Conservation (phyloP, 2,329 filamentous ascomycete species). For the Emydomyces testavorans region DNA sequence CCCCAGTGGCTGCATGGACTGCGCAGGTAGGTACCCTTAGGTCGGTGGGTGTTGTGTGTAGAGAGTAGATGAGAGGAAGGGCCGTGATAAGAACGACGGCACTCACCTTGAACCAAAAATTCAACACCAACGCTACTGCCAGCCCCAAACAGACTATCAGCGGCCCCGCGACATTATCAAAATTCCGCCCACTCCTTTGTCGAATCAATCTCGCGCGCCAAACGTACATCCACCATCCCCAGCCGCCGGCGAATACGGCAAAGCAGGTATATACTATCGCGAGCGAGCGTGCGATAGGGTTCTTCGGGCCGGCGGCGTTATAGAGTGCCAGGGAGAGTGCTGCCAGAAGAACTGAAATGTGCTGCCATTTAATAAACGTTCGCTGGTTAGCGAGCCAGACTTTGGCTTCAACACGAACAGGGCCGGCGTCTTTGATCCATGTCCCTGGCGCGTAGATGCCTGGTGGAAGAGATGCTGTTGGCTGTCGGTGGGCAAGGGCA, state of each 20-base stretch:
- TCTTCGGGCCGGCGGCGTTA: constrained; percentile 66
- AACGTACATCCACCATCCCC: constrained; percentile 79
- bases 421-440: constrained; percentile 91
- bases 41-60: too few species aligned
- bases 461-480: constrained; percentile 53
- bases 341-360: constrained; percentile 79
- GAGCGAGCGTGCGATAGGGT: constrained; percentile 62
- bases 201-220: constrained; percentile 66
- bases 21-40: too few species aligned
- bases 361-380: constrained; percentile 98
- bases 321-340: constrained; percentile 74
- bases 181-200: constrained; percentile 77
- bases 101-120: constrained; percentile 67
- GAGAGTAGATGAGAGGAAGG: too few species aligned
- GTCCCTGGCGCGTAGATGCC: constrained; percentile 74
- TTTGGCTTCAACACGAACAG: constrained; percentile 88
- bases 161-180: constrained; percentile 80
- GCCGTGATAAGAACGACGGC: neutral
- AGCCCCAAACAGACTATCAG: constrained; percentile 70
- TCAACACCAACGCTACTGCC: constrained; percentile 65
- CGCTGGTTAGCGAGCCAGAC: constrained; percentile 98
- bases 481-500: constrained; percentile 41
- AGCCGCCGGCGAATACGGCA: constrained; percentile 68
- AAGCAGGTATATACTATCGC: constrained; percentile 75
- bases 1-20: too few species aligned